These are phyloP conservation scores for Paratrimastix pyriformis DNA, from an alignment of 78 protist genomes.

Conservation along the genomic window DNA sequence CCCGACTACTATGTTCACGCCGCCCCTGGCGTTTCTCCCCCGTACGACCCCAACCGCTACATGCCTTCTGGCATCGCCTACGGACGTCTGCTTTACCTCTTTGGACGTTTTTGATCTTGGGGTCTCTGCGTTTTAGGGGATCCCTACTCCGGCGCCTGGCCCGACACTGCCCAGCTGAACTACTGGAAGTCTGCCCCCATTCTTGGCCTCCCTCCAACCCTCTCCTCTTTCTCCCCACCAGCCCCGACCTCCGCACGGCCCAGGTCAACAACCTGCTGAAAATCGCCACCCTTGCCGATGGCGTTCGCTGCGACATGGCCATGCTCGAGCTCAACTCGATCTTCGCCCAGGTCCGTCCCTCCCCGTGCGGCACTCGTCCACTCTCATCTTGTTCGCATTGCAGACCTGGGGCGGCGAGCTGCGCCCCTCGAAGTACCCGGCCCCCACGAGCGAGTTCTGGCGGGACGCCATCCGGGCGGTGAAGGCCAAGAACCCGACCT, in stretches of 20 bases:
- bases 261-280: constrained; percentile 1
- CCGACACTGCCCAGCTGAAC: constrained; percentile 66
- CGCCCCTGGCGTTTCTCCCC: constrained; percentile 33
- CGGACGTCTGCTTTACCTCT: no score
- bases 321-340: constrained; percentile 54
- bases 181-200: constrained; percentile 46
- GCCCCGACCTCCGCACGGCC: constrained; percentile 2
- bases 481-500: constrained; percentile 46
- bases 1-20: constrained; percentile 46
- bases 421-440: constrained; percentile 45
- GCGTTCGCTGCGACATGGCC: constrained; percentile 79
- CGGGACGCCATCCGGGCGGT: constrained; percentile 47
- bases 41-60: constrained; percentile 49
- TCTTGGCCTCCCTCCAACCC: neutral
- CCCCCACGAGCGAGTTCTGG: constrained; percentile 72
- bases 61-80: constrained; percentile 64
- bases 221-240: neutral
- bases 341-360: constrained; percentile 8
- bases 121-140: no score
- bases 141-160: neutral
- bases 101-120: no score
- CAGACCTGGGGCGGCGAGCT: constrained; percentile 51
- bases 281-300: constrained; percentile 58
- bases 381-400: neutral
- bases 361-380: neutral